phyloP scores from a whole-genome alignment of 1,139 yeast genomes.

The Eremothecium sinecaudum region DNA sequence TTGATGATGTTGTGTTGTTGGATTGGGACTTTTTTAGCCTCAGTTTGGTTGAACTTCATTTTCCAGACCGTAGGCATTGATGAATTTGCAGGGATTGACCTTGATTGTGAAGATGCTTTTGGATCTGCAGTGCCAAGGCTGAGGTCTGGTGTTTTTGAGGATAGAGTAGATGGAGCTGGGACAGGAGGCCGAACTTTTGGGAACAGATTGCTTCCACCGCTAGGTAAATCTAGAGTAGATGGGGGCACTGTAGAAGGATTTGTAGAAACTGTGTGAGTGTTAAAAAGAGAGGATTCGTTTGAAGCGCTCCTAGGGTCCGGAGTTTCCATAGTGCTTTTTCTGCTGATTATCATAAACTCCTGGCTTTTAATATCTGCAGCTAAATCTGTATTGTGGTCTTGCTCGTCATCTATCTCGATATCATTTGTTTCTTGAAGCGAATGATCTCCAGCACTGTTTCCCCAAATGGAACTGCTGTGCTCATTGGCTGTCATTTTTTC shows the following conservation, averaged over 20 bases:
- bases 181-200: not conserved
- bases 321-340: not conserved
- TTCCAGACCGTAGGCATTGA: conserved; percentile 5
- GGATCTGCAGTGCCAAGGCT: not conserved
- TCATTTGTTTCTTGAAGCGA: not conserved
- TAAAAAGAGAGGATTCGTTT: not conserved
- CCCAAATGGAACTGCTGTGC: not conserved
- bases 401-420: too few relatives aligned
- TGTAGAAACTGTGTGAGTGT: not conserved
- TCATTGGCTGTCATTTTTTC: not conserved
- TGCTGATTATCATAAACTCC: too few relatives aligned
- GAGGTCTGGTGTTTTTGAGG: not conserved
- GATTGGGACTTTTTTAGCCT: not conserved
- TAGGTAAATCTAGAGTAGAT: not conserved
- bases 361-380: too few relatives aligned
- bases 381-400: too few relatives aligned
- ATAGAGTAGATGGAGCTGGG: not conserved
- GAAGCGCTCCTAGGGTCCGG: not conserved
- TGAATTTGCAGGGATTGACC: not conserved
- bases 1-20: not conserved
- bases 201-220: not conserved
- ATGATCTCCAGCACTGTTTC: not conserved
- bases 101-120: not conserved
- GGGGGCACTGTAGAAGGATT: not conserved
- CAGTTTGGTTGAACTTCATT: not conserved